Base-by-base conservation (phyloP, 495 filamentous ascomycete genomes). In the Astrocystis sublimbata region DNA sequence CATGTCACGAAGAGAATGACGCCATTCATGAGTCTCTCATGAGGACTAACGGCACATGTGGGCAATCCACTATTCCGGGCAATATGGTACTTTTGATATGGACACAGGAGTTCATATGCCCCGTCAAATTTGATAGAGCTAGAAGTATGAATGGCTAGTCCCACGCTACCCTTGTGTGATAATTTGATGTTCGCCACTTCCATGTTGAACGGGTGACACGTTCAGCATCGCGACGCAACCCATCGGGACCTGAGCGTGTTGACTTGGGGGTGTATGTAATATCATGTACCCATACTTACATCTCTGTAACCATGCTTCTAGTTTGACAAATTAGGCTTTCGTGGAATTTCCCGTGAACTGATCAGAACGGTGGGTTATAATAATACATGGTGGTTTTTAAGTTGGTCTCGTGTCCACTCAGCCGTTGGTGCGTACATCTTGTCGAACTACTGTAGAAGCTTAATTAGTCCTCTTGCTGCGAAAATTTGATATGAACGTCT, bases 381-480 rank as follows among this genome's bases (percentile, higher is more conserved):
- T 30, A 49, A n/a, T 17, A 10, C 17, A 43, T 30, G n/a, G n/a
- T n/a, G n/a, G n/a, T 15, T 10, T 30, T 31, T 30, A 49, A 30
- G 26, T 6, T 13, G 23, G 13, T 6, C 13, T 23, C 10, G 19
- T 30, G 28, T 9, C 26, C 43, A 15, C 5, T 17, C 24, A 8
- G 8, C 30, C 15, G 12, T 17, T 28, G 46, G 46, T 49, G 24
- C n/a, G 46, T 49, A 49, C 46, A 26, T 28, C 30, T 30, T 17
- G 30, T 17, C n/a, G 4, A 49, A 49, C 15, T 30, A 26, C 2
- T 17, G 30, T 21, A 17, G 24, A 49, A 3, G 26, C 46, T 49
- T 49, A 49, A 49, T 49, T 30, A 30, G 15, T 26, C 46, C 46
- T n/a, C 17, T n/a, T 49, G n/a, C n/a, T n/a, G n/a, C n/a, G n/a